Evolutionary conservation across 1,139 yeast species (phyloP), one percentile per base, ranked within the genome.

Genomic region (Suhomyces wounanorum): DNA sequence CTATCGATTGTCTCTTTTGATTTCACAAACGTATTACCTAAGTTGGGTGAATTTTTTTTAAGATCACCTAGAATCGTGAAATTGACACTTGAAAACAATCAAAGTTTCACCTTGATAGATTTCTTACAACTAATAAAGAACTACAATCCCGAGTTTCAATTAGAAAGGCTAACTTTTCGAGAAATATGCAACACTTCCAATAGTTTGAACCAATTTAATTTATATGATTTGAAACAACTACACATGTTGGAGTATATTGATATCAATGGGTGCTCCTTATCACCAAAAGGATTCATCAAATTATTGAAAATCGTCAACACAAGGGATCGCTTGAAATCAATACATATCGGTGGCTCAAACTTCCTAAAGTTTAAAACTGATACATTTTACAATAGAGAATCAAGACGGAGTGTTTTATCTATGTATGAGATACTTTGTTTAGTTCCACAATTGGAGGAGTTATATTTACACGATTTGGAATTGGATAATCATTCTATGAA

Each of bases 401-500:
- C 39, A 52, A 59, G 17, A 50, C 50, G 33, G 44, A 54, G 31
- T 46, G 57, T 58, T 31, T 51, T 69, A 8, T 58, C 62, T 17
- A 52, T 71, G 8, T 50, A 38, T 21, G 66, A 66, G 3, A 57
- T 74, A 1, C 54, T 75, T 3, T 42, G 48, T 7, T 35, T 59
- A 1, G 64, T 62, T 1, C 77, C 76, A 0, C 38, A 55, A 1
- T 55, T 76, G 9, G 47, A 54, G 8, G 52, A 55, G 3, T 60
- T 76, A 8, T 65, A 62, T 26, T 52, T 76, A 36, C 66, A 71
- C 41, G 79, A 76, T 45, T 52, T 73, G 50, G 77, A 73, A 43
- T 58, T 76, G 36, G 80, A 75, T 53, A 69, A 68, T 51, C 63
- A 65, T 8, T 64, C 78, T 0, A 64, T 75, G 67, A 64, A 63